Evolutionary conservation across 2,329 filamentous ascomycete genomes (phyloP), one percentile per base, ranked within the genome.

Genomic region (Diplodia scrobiculata): DNA sequence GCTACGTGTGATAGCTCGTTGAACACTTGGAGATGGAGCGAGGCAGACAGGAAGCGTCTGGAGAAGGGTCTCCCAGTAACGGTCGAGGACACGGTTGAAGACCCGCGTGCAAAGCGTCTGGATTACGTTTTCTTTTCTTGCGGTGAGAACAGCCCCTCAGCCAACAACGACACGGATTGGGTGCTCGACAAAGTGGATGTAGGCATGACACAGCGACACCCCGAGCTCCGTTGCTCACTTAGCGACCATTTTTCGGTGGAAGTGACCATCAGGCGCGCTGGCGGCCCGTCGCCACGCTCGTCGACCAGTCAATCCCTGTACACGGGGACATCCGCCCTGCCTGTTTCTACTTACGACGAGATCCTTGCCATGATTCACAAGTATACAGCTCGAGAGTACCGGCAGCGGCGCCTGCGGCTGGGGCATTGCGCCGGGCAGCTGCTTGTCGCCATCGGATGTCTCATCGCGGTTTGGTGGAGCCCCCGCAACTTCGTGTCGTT

Each of bases 201-300:
- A 1, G 89, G 89, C 67, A 92, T 97, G 87, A 89, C 87, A 21
- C 85, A 89, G 74, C 88, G 91, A 10, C 93, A 97, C 77, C 91
- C 92, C 0, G 86, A 85, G 1, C 82, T 97, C 1, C 84, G 87
- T 68, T 97, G 92, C 79, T 96, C 92, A 1, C 83, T 98, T 29
- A 97, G 92, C 71, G 94, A 99, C 74, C 95, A 98, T 76, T 98
- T 97, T 76, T 92, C 91, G 25, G 90, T 98, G 63, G 90, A 94
- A 75, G 88, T 91, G 5, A 92, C 91, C 0, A 82, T 98, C 67
- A 72, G 70, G 5, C 72, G 75, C 41, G 71, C 53, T 32, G 65
- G 69, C 14, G 55, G 55, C 13, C 58, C 69, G 5, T 32, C 55
- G 11, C 27, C 52, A 25, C 36, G 13, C 21, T 59, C 52, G 25